Conservation (phyloP, 2,329 filamentous ascomycete species). For the Talaromyces pinophilus region DNA sequence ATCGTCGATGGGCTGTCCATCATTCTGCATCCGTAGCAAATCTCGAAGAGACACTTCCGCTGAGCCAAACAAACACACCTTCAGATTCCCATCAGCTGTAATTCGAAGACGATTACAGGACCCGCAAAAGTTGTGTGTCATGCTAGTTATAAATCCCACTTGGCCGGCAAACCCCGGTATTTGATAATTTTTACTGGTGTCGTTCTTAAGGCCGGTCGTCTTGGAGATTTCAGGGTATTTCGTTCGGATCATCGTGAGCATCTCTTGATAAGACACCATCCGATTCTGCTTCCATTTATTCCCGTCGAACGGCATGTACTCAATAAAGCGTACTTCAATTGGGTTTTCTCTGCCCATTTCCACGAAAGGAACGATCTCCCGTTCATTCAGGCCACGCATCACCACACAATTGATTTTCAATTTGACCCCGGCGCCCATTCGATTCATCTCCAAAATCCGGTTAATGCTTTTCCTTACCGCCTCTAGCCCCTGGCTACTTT, state of each 20-base stretch:
- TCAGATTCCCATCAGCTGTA: constrained; percentile 92
- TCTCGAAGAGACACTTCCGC: constrained; percentile 90
- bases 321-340: constrained; percentile 93
- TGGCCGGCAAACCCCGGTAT: constrained; percentile 83
- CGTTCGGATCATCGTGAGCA: constrained; percentile 77
- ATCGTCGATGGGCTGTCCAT: constrained; percentile 78
- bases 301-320: constrained; percentile 99
- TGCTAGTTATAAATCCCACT: constrained; percentile 96
- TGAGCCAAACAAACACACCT: constrained; percentile 95
- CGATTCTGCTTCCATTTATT: constrained; percentile 94
- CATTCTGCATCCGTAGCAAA: constrained; percentile 75
- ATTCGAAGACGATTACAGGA: constrained; percentile 92
- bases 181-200: constrained; percentile 93
- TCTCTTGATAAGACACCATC: constrained; percentile 89
- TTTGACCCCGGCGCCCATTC: constrained; percentile 69
- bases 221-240: constrained; percentile 72
- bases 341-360: constrained; percentile 84
- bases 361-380: constrained; percentile 85
- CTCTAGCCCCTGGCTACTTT: constrained; percentile 79
- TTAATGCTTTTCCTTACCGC: constrained; percentile 90
- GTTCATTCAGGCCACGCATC: constrained; percentile 91
- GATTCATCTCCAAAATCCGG: constrained; percentile 85
- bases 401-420: constrained; percentile 98
- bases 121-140: constrained; percentile 98
- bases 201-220: constrained; percentile 76